These are phyloP conservation scores for Bothriochloa decipiens DNA, from an alignment of 176 grass and related monocot species.

Conservation along the genomic window DNA sequence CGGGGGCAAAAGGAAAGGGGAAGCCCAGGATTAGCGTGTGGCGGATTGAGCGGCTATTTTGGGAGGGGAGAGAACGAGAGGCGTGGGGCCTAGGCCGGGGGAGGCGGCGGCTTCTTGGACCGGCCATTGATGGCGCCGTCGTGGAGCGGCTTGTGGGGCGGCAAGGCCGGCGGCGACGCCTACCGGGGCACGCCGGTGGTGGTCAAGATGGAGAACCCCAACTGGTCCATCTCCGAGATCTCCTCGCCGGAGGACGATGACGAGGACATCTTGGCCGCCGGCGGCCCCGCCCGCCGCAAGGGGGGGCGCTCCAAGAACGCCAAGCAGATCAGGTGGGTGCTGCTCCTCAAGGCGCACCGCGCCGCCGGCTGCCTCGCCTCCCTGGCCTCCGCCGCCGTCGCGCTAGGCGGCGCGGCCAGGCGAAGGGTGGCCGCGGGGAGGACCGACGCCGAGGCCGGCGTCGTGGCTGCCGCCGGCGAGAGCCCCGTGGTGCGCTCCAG, in stretches of 20 bases:
- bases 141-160: constrained; percentile 70
- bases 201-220: constrained; percentile 99
- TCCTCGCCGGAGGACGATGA: constrained; percentile 75
- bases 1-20: background rate
- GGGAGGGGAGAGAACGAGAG: constrained; percentile 30
- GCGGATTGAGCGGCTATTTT: constrained; percentile 44
- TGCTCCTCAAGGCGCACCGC: constrained; percentile 94
- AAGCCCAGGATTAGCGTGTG: constrained; percentile 47
- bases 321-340: constrained; percentile 98
- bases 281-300: constrained; percentile 35
- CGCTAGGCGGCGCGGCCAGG: constrained; percentile 64
- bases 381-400: constrained; percentile 64
- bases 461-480: constrained; percentile 47
- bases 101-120: constrained; percentile 42
- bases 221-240: constrained; percentile 99
- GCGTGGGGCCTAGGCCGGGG: constrained; percentile 29
- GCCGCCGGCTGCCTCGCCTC: constrained; percentile 85
- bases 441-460: constrained; percentile 67
- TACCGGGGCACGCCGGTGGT: constrained; percentile 98
- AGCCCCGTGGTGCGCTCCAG: constrained; percentile 75
- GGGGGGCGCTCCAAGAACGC: constrained; percentile 87
- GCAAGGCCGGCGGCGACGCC: constrained; percentile 56
- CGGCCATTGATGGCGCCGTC: constrained; percentile 74
- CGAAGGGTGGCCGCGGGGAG: constrained; percentile 69
- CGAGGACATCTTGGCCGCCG: constrained; percentile 59